phyloP scores from a whole-genome alignment of 768 basidiomycete species.

The Multifurca ochricompacta region DNA sequence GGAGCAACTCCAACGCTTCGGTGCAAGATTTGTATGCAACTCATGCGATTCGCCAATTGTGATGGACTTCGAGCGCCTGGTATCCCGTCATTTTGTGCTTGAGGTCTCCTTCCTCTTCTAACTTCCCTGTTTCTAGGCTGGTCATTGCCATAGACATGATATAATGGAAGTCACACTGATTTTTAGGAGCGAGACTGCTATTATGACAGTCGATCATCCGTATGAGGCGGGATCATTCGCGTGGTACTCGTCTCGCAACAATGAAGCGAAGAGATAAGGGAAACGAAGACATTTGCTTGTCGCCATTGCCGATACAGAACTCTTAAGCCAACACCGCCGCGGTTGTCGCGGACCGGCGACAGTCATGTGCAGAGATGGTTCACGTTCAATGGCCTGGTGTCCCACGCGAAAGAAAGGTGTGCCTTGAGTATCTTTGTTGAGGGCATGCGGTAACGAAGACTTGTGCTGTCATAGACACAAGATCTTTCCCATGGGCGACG shows the following conservation, averaged over 20 bases:
- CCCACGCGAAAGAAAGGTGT: slow-evolving; percentile 57
- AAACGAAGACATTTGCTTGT: slow-evolving; percentile 18
- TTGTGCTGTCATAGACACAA: slow-evolving; percentile 36
- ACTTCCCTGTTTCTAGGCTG: neutral
- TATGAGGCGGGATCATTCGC: slow-evolving; percentile 7
- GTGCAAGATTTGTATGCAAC: slow-evolving; percentile 9
- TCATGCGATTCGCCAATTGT: slow-evolving; percentile 12
- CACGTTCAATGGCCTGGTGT: slow-evolving; percentile 49
- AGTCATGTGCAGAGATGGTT: slow-evolving; percentile 27
- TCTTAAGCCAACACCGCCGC: neutral
- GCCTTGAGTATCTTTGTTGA: slow-evolving; percentile 19
- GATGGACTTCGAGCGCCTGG: slow-evolving; percentile 18
- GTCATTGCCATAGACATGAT: slow-evolving; percentile 16
- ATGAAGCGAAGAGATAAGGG: neutral
- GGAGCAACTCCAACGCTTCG: neutral
- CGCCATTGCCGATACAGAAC: slow-evolving; percentile 15
- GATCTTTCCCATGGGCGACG: slow-evolving; percentile 16
- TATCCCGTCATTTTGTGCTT: neutral
- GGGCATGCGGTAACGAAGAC: neutral
- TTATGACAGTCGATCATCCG: neutral
- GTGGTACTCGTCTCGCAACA: neutral
- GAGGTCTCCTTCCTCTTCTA: neutral
- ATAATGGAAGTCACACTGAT: slow-evolving; percentile 5
- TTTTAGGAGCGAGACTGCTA: neutral
- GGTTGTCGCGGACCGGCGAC: neutral